Base-by-base conservation (phyloP, 805 yeast species). In the Candida michaelii region DNA sequence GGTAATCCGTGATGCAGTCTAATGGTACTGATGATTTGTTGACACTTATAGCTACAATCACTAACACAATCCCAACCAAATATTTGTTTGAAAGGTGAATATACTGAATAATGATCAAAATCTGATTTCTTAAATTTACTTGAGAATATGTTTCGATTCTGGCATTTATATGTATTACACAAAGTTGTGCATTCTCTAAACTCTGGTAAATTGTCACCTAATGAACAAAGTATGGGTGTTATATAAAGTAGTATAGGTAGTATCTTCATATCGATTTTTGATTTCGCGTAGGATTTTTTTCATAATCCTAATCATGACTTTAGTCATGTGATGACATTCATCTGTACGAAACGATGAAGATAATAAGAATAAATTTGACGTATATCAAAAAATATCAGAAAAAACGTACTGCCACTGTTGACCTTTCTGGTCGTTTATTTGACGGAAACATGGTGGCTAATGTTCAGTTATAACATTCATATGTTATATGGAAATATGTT, bases 21-120 rank as follows among this genome's bases (percentile, higher is more conserved):
- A 19, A 42, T 40, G 16, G 52, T 46, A 4, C 70, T 61, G 21
- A 69, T 50, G 8, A 55, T 43, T 46, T 67, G 74, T 44, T 59
- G 66, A 48, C 75, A 70, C 42, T 66, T 62, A 44, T 70, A 70
- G 39, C 58, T 50, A 49, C 75, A 70, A 40, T 68, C 66, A 45
- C 56, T 55, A 1, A 41, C 44, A 41, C 74, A 69, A 36, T 57
- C 56, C 75, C 75, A 70, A 4, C 42, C 47, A 21, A 62, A 54
- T 5, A 58, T 29, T 12, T 39, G 42, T 36, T 49, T 51, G 15
- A 54, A 47, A 7, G 62, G 44, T 19, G 55, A 49, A n/a, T 39
- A 32, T 3, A 56, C 46, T 13, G 45, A 38, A 32, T 46, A 44
- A 19, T 29, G 43, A 12, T 39, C 11, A 34, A 55, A 54, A 17